Evolutionary conservation across 176 grass and related monocot species (phyloP).

Genomic region (Aechmea fasciata): DNA sequence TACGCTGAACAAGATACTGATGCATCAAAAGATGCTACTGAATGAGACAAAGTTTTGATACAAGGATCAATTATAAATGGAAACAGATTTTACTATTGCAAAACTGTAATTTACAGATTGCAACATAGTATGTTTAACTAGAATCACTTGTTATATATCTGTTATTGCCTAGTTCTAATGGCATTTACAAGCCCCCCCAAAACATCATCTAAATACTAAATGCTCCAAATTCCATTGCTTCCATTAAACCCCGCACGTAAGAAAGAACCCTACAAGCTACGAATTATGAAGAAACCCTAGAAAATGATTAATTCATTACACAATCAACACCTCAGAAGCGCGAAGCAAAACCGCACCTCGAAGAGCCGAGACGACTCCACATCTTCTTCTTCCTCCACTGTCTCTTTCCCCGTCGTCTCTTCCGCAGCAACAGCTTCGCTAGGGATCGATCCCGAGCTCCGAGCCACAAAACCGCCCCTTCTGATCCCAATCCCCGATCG

Average conservation of each 20-base stretch:
- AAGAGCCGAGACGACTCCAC: not conserved
- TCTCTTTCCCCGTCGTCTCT: not conserved
- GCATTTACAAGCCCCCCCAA: too few relatives aligned
- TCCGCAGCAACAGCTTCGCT: not conserved
- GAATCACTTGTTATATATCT: too few relatives aligned
- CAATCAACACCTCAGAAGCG: not conserved
- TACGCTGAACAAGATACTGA: too few relatives aligned
- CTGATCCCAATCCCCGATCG: not conserved
- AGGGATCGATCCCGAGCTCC: not conserved
- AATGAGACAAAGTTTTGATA: too few relatives aligned
- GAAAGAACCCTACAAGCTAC: not conserved
- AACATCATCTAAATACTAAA: too few relatives aligned
- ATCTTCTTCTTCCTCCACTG: not conserved
- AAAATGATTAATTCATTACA: not conserved
- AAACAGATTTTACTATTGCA: too few relatives aligned
- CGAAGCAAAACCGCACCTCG: not conserved
- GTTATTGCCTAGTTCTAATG: too few relatives aligned
- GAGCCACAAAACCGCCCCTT: not conserved
- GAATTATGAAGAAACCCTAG: not conserved
- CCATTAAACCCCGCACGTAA: not conserved
- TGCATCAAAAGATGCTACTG: too few relatives aligned
- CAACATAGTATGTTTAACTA: too few relatives aligned
- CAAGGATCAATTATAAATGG: too few relatives aligned
- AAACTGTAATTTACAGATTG: too few relatives aligned
- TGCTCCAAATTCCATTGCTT: not conserved